These are phyloP conservation scores for Starmerella etchellsii DNA, from an alignment of 805 yeast genomes.

Conservation along the genomic window DNA sequence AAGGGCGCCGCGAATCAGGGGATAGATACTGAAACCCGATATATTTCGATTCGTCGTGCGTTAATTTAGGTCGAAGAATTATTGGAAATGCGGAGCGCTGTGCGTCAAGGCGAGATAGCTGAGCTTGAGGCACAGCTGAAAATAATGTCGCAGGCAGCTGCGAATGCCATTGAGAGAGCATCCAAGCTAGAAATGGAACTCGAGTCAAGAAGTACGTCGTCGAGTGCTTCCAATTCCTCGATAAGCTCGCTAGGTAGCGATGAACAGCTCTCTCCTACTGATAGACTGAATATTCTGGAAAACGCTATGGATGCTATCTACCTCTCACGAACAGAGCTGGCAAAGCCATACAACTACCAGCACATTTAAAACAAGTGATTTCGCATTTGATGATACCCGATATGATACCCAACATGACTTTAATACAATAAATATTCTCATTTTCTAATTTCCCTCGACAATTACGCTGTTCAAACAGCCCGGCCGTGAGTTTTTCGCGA, in stretches of 20 bases:
- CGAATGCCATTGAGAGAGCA: slow-evolving; percentile 22
- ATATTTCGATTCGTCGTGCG: no score
- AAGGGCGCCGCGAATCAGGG: no score
- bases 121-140: slow-evolving; percentile 22
- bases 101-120: slow-evolving; percentile 15
- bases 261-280: slow-evolving; percentile 7
- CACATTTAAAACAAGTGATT: slow-evolving; percentile 7
- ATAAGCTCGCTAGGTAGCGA: neutral
- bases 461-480: no score
- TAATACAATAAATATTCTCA: no score
- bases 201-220: slow-evolving; percentile 7
- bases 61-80: no score
- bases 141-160: slow-evolving; percentile 21
- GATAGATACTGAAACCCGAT: no score
- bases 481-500: no score
- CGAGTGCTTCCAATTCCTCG: slow-evolving; percentile 9
- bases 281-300: slow-evolving; percentile 18
- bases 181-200: slow-evolving; percentile 20
- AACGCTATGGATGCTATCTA: slow-evolving; percentile 18
- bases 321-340: slow-evolving; percentile 19
- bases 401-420: neutral
- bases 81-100: neutral
- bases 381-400: neutral
- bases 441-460: no score
- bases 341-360: slow-evolving; percentile 19